phyloP scores from a whole-genome alignment of 2,329 filamentous ascomycete species.

The Ophiostoma ips region DNA sequence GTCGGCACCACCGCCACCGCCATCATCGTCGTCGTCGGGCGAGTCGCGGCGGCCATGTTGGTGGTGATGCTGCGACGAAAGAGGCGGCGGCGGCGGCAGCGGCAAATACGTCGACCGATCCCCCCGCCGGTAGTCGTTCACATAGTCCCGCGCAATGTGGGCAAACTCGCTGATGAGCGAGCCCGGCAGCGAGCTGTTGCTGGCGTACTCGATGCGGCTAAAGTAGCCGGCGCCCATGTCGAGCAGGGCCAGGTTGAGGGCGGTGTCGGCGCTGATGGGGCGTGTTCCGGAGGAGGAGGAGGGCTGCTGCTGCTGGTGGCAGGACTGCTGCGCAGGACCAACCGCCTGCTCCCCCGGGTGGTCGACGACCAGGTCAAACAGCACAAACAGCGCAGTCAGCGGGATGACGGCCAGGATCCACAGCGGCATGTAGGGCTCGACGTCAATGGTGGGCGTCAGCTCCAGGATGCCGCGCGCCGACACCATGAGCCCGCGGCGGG shows the following conservation, averaged over 20 bases:
- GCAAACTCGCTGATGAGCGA: constrained; percentile 26
- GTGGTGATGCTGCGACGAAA: background rate
- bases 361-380: constrained; percentile 28
- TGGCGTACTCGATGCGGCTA: constrained; percentile 26
- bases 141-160: constrained; percentile 27
- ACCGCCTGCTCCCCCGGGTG: constrained; percentile 23
- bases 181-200: constrained; percentile 19
- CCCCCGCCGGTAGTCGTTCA: constrained; percentile 10
- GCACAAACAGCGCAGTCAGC: constrained; percentile 24
- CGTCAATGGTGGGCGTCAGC: constrained; percentile 18
- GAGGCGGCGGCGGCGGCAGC: background rate
- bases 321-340: too few relatives aligned
- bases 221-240: constrained; percentile 30
- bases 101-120: background rate
- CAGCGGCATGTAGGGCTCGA: constrained; percentile 18
- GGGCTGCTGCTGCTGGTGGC: too few relatives aligned
- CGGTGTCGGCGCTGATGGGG: constrained; percentile 16
- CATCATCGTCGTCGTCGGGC: background rate
- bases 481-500: background rate
- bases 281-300: background rate
- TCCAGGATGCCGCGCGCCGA: constrained; percentile 17
- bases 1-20: background rate
- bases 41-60: background rate
- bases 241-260: constrained; percentile 24
- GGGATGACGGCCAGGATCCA: constrained; percentile 24